Percentiles rank a stretch among this genome's conserved stretches.
Conservation (phyloP, 352 stramenopile genomes). For the Blastocystis sp. region DNA sequence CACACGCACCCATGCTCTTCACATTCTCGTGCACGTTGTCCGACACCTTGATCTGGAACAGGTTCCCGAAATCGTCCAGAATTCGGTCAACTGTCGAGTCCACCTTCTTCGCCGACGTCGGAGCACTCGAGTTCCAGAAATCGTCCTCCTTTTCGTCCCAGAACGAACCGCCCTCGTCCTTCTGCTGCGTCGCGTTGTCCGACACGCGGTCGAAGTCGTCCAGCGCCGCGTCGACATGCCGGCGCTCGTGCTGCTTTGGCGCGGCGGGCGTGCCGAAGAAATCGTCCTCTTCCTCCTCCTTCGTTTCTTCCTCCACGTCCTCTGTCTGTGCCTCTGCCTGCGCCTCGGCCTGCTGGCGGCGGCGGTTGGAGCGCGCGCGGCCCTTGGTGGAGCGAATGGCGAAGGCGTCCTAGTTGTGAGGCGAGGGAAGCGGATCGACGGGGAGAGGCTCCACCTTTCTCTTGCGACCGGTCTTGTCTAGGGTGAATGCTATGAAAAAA, state of each 20-base stretch:
- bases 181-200: neutral
- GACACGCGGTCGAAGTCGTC: neutral
- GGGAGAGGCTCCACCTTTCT: slow-evolving; percentile 53
- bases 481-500: neutral
- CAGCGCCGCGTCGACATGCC: slow-evolving; percentile 24
- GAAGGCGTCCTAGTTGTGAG: slow-evolving; percentile 45
- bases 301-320: neutral
- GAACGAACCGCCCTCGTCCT: slow-evolving; percentile 32
- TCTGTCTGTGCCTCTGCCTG: neutral
- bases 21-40: slow-evolving; percentile 36
- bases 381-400: slow-evolving; percentile 47
- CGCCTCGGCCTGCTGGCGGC: slow-evolving; percentile 11
- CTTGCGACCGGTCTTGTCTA: slow-evolving; percentile 32
- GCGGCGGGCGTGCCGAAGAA: neutral
- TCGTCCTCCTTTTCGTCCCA: slow-evolving; percentile 47
- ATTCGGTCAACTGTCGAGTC: slow-evolving; percentile 3
- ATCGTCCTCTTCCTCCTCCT: neutral
- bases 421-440: neutral
- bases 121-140: neutral
- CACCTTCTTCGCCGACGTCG: neutral
- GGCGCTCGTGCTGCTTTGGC: slow-evolving; percentile 12
- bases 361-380: slow-evolving; percentile 12
- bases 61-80: slow-evolving; percentile 13
- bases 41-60: slow-evolving; percentile 38
- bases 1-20: neutral